Evolutionary conservation across 495 filamentous ascomycete species (phyloP).

Genomic region (Penicillium turbatum): DNA sequence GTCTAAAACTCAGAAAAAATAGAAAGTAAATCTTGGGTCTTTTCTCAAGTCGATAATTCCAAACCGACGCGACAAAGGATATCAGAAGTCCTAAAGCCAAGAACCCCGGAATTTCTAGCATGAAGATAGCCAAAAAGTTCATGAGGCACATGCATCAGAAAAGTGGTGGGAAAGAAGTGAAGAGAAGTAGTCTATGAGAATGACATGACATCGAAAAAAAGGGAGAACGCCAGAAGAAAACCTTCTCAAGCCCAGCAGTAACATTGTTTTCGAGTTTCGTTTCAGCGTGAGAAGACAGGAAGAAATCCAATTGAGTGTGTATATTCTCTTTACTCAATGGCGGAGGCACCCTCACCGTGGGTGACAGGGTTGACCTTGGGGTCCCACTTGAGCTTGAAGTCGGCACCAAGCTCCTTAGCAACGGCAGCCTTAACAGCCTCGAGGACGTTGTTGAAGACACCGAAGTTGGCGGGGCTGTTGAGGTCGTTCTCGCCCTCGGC

Average conservation of each 20-base stretch:
- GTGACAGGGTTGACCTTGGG: conserved; percentile 62
- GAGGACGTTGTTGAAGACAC: conserved; percentile 53
- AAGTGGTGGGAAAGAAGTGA: conserved; percentile 5
- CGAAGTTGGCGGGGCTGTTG: conserved; percentile 55
- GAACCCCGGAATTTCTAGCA: conserved; percentile 10
- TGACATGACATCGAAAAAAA: conserved; percentile 6
- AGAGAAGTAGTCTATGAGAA: conserved; percentile 20
- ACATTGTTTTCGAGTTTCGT: conserved; percentile 15
- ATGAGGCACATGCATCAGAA: conserved; percentile 9
- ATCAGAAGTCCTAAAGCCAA: conserved; percentile 29
- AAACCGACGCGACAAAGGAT: conserved; percentile 24
- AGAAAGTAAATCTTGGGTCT: conserved; percentile 6
- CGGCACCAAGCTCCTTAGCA: conserved; percentile 52
- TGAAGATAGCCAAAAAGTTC: not conserved
- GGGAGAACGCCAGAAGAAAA: conserved; percentile 11
- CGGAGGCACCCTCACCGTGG: conserved; percentile 49
- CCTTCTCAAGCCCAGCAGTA: conserved; percentile 7
- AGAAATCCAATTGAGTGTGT: conserved; percentile 3
- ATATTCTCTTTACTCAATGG: conserved; percentile 46
- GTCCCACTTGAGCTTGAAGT: conserved; percentile 57
- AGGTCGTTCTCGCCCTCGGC: conserved; percentile 50
- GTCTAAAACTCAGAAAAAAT: conserved; percentile 13
- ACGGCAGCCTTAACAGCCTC: conserved; percentile 52
- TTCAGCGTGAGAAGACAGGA: conserved; percentile 11
- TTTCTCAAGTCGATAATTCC: conserved; percentile 7